Evolutionary conservation across 495 filamentous ascomycete genomes (phyloP).

Genomic region (Pyronema omphalodes): DNA sequence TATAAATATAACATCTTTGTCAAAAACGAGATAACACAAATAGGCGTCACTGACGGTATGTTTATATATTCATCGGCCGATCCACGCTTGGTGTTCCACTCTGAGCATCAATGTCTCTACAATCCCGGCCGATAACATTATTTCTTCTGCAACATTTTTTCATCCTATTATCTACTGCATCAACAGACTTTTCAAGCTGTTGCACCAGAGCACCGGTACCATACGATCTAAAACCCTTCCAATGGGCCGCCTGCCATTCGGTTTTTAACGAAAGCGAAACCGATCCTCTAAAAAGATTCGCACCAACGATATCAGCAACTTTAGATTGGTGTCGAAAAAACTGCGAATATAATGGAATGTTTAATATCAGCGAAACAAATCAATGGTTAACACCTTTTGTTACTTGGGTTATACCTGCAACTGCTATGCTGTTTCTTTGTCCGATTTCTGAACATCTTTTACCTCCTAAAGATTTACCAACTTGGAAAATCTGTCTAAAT

Average conservation of each 20-base stretch:
- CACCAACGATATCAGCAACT: constrained; percentile 13
- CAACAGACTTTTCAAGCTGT: constrained; percentile 10
- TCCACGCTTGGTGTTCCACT: no score
- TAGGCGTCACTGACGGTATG: no score
- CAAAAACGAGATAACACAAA: no score
- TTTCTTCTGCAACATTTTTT: background rate
- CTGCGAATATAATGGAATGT: constrained; percentile 10
- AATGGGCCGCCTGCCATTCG: constrained; percentile 17
- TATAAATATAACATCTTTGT: no score
- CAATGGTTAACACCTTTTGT: constrained; percentile 19
- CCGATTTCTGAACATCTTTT: constrained; percentile 19
- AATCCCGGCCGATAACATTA: background rate
- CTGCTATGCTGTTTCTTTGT: constrained; percentile 13
- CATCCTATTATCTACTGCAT: background rate
- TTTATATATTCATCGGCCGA: no score
- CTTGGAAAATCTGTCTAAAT: background rate
- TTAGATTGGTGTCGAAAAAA: constrained; percentile 13
- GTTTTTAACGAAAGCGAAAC: constrained; percentile 16
- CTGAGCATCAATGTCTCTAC: no score
- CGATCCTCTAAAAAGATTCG: constrained; percentile 14
- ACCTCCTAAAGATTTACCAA: background rate
- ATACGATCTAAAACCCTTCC: constrained; percentile 7
- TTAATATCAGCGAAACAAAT: constrained; percentile 11
- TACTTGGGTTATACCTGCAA: constrained; percentile 19
- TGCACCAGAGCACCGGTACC: constrained; percentile 18